Evolutionary conservation across 345 rosid genomes (phyloP), one percentile per base, ranked within the genome.

Genomic region (Eucalyptus rudis): DNA sequence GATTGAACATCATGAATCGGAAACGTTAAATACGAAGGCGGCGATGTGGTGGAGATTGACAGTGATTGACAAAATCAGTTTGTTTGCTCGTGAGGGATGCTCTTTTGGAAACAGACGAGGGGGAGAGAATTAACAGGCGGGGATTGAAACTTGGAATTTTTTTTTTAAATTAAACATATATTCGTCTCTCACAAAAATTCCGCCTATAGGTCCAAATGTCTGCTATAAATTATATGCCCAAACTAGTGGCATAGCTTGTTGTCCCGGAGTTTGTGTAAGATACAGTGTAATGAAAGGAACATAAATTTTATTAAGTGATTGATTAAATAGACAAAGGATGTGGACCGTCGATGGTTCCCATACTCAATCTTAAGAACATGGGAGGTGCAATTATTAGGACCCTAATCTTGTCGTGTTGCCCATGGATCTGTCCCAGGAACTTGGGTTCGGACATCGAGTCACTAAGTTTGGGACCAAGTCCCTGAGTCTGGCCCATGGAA

Each of bases 401-500:
- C 31, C 31, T 6, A 59, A 27, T 59, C 66, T 59, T 59, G n/a
- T 27, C 66, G n/a, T 6, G 29, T 59, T 25, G 31, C 66, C 29
- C 66, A 27, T 59, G 15, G 31, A 59, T 59, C 66, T 59, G 15
- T 27, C 66, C 66, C 4, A 59, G 62, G 66, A 59, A 59, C 66
- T 59, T 27, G n/a, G 29, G 66, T 59, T 59, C 66, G 66, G n/a
- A 59, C 31, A 12, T 27, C 31, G n/a, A 27, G 66, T 59, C 31
- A 27, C 66, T 27, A 3, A 11, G 66, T 10, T 59, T 1, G 66
- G 31, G n/a, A 59, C 31, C 15, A 0, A 59, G n/a, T 25, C n/a
- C 31, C 31, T 12, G 31, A 59, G 66, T 59, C 31, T 5, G n/a
- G 0, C 12, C 25, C 0, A 4, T 56, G 0, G 31, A 11, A 27